Evolutionary conservation across 352 stramenopile genomes (phyloP).

Genomic region (Pythium angustatum): DNA sequence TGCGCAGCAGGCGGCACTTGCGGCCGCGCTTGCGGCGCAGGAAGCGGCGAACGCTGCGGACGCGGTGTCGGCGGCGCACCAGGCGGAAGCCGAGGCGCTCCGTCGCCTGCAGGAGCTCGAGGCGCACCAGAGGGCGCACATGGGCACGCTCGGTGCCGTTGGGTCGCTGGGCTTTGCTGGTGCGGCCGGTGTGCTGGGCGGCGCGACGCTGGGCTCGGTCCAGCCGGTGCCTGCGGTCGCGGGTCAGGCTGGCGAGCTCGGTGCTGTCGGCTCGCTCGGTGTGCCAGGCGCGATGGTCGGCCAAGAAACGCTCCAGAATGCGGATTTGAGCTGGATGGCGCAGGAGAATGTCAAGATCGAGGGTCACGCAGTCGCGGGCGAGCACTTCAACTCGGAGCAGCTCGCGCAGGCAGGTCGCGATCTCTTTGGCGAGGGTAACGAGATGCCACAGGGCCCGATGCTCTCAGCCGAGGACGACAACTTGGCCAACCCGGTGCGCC

Average conservation of each 20-base stretch:
- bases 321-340: conserved; percentile 84
- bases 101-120: conserved; percentile 70
- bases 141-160: conserved; percentile 60
- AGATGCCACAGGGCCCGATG: conserved; percentile 71
- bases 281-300: conserved; percentile 72
- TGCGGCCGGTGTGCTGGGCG: conserved; percentile 48
- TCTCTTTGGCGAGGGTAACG: conserved; percentile 81
- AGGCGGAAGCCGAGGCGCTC: conserved; percentile 77
- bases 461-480: conserved; percentile 89
- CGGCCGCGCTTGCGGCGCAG: conserved; percentile 71
- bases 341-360: conserved; percentile 81
- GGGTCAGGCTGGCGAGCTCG: conserved; percentile 75
- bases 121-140: conserved; percentile 42
- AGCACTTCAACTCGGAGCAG: conserved; percentile 74
- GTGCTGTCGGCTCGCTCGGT: conserved; percentile 71
- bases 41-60: conserved; percentile 76
- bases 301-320: conserved; percentile 81
- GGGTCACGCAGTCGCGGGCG: conserved; percentile 72
- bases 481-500: conserved; percentile 80
- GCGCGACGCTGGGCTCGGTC: conserved; percentile 65
- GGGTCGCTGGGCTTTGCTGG: conserved; percentile 55
- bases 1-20: conserved; percentile 70
- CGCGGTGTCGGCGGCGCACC: conserved; percentile 62
- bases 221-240: conserved; percentile 60
- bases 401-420: conserved; percentile 84